A percentile compares a stretch with the other conserved stretches of the same genome.
Evolutionary conservation across 1,139 yeast genomes (phyloP).

Genomic region (Saccharomyces pastorianus): DNA sequence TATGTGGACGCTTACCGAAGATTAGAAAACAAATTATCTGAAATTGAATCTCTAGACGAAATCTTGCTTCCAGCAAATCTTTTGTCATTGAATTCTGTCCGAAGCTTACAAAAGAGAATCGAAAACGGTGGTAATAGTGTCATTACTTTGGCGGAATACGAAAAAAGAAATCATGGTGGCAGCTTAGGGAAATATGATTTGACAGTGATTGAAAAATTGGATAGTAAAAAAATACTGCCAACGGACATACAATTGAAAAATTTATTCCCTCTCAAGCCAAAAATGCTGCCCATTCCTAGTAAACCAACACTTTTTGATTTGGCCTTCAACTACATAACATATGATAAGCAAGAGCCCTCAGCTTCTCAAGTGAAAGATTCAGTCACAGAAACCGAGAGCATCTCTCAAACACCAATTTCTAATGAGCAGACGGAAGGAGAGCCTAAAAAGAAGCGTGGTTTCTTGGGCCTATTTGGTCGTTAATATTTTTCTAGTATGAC

Average conservation of each 20-base stretch:
- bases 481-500: conserved; percentile 6
- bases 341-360: conserved; percentile 27
- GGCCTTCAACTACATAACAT: conserved; percentile 72
- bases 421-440: conserved; percentile 7
- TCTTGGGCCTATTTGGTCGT: conserved; percentile 44
- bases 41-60: conserved; percentile 8
- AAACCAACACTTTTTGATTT: conserved; percentile 88
- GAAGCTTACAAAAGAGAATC: conserved; percentile 12
- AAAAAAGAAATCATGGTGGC: conserved; percentile 13
- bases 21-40: conserved; percentile 11
- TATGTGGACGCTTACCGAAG: conserved; percentile 21
- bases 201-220: conserved; percentile 44
- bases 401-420: conserved; percentile 2
- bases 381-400: background rate
- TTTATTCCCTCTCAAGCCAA: conserved; percentile 43
- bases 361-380: background rate
- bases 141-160: conserved; percentile 28
- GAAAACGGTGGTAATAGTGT: conserved; percentile 22
- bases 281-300: conserved; percentile 51
- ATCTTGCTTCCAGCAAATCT: conserved; percentile 18
- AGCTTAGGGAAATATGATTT: conserved; percentile 9
- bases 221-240: conserved; percentile 35
- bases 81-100: conserved; percentile 13
- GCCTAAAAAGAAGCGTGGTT: conserved; percentile 36
- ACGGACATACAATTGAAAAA: conserved; percentile 35